These are phyloP conservation scores for Tribonema minus DNA, from an alignment of 108 stramenopile genomes.

Conservation along the genomic window DNA sequence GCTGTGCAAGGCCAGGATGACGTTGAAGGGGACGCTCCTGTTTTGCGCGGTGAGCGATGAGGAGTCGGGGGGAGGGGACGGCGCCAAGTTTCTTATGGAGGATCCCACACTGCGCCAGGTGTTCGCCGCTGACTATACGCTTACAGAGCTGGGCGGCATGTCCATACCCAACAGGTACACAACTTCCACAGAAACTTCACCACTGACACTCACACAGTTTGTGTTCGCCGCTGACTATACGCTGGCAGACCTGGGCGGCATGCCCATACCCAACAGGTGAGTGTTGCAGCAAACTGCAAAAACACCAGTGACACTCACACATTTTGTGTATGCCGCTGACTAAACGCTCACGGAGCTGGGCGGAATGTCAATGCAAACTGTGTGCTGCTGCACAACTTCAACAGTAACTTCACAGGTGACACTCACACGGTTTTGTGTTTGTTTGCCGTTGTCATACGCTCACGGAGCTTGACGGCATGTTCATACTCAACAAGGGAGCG, in stretches of 20 bases:
- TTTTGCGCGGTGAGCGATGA: slow-evolving; percentile 40
- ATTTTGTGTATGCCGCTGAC: slow-evolving; percentile 16
- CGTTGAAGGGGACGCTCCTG: slow-evolving; percentile 27
- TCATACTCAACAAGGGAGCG: too few species aligned
- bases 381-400: too few species aligned
- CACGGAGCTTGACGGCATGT: too few species aligned
- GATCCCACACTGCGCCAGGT: slow-evolving; percentile 13
- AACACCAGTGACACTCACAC: too few species aligned
- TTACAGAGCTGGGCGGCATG: slow-evolving; percentile 27
- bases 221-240: slow-evolving; percentile 24
- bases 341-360: slow-evolving; percentile 34
- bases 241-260: slow-evolving; percentile 26
- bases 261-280: slow-evolving; percentile 18
- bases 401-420: too few species aligned
- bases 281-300: too few species aligned
- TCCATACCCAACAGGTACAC: slow-evolving; percentile 25
- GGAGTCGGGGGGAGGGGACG: slow-evolving; percentile 22
- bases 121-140: slow-evolving; percentile 21
- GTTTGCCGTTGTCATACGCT: too few species aligned
- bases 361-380: too few species aligned
- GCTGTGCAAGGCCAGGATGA: too few species aligned
- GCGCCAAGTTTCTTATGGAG: slow-evolving; percentile 1
- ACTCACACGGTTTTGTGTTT: too few species aligned
- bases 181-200: too few species aligned
- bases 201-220: too few species aligned